Base-by-base conservation (phyloP, 371 early-diverging fungal species). In the Mortierella sp. region DNA sequence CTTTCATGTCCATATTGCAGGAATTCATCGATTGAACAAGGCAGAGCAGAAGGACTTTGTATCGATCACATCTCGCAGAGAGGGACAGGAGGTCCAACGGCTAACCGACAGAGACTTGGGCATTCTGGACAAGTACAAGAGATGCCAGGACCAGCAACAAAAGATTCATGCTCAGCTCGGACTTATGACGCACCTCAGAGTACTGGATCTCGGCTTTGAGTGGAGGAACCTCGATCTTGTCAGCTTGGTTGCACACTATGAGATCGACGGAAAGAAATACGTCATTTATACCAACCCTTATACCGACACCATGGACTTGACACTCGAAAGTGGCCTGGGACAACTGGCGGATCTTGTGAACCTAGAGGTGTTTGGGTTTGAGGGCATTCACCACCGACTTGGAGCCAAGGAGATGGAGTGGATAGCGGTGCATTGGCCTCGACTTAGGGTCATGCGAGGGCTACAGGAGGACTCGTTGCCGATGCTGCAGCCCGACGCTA, bases 71-170 rank as follows among this genome's bases (percentile, higher is more conserved):
- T 60, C 63, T 31, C 31, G 31, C 14, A 60, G 16, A 14, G 31
- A 31, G 19, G 63, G 31, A 14, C 14, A 14, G 13, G 19, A 28
- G 13, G 14, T 11, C 58, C 28, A 10, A 31, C 28, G 5, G 63
- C 31, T 60, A 7, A 16, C 31, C 63, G 19, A 28, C 60, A 60
- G 14, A 16, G 28, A 38, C 42, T 38, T 38, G 16, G 60, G 19
- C 0, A 31, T 60, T 60, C 28, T 60, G 63, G 63, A 60, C 16
- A 60, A 31, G 63, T 19, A 60, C 63, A 60, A 4, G 31, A 60
- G 63, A 60, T 28, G 63, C 19, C 63, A 60, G 34, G 63, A 60
- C 31, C 63, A 60, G 63, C 63, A 60, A 19, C 31, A 60, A 31
- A 60, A 31, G 19, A 31, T 60, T 19, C 31, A 31, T 60, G 34